These are phyloP conservation scores for Globisporangium megalacanthum DNA, from an alignment of 352 stramenopile genomes.

Conservation along the genomic window DNA sequence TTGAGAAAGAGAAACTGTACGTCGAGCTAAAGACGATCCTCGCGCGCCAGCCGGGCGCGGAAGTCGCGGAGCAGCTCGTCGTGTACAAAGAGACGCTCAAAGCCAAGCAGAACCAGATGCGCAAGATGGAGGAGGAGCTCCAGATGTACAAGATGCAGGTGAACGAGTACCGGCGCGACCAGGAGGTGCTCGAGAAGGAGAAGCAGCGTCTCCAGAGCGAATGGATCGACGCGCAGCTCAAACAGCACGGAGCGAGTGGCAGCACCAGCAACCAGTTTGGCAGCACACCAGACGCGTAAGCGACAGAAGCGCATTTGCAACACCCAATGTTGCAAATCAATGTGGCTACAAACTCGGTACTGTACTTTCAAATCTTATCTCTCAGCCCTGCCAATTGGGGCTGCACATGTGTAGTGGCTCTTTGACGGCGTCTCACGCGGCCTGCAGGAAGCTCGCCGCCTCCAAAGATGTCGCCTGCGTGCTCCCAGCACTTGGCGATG, in stretches of 20 bases:
- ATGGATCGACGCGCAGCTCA: slow-evolving; percentile 51
- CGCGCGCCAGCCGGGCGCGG: slow-evolving; percentile 91
- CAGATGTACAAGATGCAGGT: slow-evolving; percentile 95
- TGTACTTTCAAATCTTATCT: slow-evolving; percentile 8
- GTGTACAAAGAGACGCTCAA: slow-evolving; percentile 93
- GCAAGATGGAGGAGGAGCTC: slow-evolving; percentile 96
- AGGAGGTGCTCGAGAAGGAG: slow-evolving; percentile 54
- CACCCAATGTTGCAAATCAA: background rate
- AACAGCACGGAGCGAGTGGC: background rate
- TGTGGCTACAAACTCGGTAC: background rate
- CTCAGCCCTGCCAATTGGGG: slow-evolving; percentile 8
- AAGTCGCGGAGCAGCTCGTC: slow-evolving; percentile 94
- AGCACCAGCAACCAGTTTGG: background rate
- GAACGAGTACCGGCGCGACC: slow-evolving; percentile 67
- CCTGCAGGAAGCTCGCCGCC: slow-evolving; percentile 11
- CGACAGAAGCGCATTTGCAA: too few species aligned
- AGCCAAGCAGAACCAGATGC: slow-evolving; percentile 81
- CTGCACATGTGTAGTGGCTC: background rate
- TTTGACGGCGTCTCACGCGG: slow-evolving; percentile 3
- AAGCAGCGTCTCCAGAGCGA: slow-evolving; percentile 52
- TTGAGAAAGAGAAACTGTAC: slow-evolving; percentile 96
- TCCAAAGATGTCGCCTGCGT: background rate
- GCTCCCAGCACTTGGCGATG: slow-evolving; percentile 1
- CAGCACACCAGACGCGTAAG: too few species aligned
- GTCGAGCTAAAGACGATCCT: slow-evolving; percentile 93